Evolutionary conservation across 495 filamentous ascomycete species (phyloP), one percentile per base, ranked within the genome.

Genomic region (Neurospora sublineolata): DNA sequence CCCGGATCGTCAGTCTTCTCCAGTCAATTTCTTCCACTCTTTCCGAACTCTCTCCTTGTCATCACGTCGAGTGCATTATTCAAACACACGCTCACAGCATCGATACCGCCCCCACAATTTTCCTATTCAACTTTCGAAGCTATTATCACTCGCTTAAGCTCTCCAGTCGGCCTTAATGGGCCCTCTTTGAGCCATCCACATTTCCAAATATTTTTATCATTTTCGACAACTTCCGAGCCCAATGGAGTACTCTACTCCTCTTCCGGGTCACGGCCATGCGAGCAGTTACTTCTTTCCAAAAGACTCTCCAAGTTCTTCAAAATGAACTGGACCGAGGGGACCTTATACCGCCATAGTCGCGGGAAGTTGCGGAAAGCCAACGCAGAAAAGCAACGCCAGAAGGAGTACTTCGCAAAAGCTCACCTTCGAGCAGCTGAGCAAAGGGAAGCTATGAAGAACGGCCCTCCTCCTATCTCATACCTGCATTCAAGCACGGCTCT

Each of bases 301-400:
- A 46, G 42, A 60, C 69, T 68, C 18, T 37, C 39, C 36, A 16
- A 16, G 67, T 9, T 30, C 58, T n/a, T 37, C 68, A 72, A 18
- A 38, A 84, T 84, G 83, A 84, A 84, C 72, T 84, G 82, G 82
- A 84, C 81, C 23, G 83, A 83, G 72, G 80, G 80, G 40, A 81
- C 75, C 11, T 76, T 84, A n/a, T 75, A 82, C 30, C 82, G 80
- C 70, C 73, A 78, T 72, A 77, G 75, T 16, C 80, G 77, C 27
- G 75, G 77, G 11, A 74, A 72, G 23, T 71, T 80, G 69, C 77
- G 78, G 23, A 82, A 81, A 58, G 75, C 77, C 2, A 75, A 82
- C 58, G 69, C 71, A 1, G 68, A 70, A 36, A 73, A 78, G 30
- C 75, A 76, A 33, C 78, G 78, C 8, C 82, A 83, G 44, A 82